Base-by-base conservation (phyloP, 768 basidiomycete species). In the Collybia sordida region DNA sequence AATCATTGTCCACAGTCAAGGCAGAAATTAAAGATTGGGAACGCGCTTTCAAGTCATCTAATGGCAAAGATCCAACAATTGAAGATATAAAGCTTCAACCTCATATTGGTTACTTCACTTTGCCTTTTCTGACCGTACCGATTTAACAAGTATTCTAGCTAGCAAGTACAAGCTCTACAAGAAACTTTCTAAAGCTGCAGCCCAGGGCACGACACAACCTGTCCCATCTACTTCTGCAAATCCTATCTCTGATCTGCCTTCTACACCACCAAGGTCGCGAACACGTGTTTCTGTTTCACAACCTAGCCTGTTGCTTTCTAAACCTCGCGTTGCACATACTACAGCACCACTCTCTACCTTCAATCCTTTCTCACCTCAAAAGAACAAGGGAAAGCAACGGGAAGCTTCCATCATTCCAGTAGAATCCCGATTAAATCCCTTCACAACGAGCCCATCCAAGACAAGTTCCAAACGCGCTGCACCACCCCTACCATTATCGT, bases 141-240 rank as follows among this genome's bases (percentile, higher is more conserved):
- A 35, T 49, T 57, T 59, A 61, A 53, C 42, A 52, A 56, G 46
- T 42, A 49, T 42, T 56, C 42, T 62, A 92, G 90, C 86, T 52
- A 78, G 81, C 56, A 90, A 87, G 65, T 93, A 93, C 72, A 91
- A 79, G 66, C 75, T 81, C 24, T 90, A 92, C 75, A 92, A 91
- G 75, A 83, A 78, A 51, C 75, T 91, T 28, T 78, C 77, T 48
- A 91, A 86, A 56, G 62, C 65, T 21, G 57, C 68, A 1, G 57
- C 68, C 1, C 31, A 31, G 31, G 31, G 31, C 4, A 12, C 14
- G 14, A 53, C 66, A 24, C 53, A 52, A 22, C 14, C 60, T 17
- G 21, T 44, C 1, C 42, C 50, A 53, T 51, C 63, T 14, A 51
- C 34, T 1, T 59, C 54, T n/a, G 23, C 50, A 31, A 38, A 56